Percentiles rank a stretch among this genome's conserved stretches.
These are phyloP conservation scores for Phalaenopsis equestris DNA, from an alignment of 106 monocot species.

Conservation along the genomic window DNA sequence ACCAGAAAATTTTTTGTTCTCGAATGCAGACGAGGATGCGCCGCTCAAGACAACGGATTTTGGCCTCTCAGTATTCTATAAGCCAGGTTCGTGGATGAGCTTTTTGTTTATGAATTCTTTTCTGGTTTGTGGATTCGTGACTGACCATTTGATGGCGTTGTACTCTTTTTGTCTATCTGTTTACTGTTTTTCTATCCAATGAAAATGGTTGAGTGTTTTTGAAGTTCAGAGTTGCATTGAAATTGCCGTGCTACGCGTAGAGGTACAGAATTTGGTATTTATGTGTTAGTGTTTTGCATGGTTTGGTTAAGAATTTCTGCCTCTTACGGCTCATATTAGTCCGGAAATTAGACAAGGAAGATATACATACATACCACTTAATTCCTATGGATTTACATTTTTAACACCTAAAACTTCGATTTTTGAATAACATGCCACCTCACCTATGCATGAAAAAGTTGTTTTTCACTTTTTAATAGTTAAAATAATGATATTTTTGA, in stretches of 20 bases:
- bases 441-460: no score
- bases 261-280: not conserved
- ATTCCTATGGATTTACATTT: no score
- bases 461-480: no score
- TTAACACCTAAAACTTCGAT: no score
- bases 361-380: no score
- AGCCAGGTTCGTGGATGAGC: conserved; percentile 37
- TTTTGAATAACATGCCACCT: no score
- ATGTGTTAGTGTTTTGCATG: not conserved
- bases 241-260: not conserved
- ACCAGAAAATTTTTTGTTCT: conserved; percentile 80
- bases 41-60: conserved; percentile 80
- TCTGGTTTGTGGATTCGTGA: not conserved
- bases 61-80: conserved; percentile 78
- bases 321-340: not conserved
- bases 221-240: not conserved
- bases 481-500: no score
- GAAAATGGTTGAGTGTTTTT: not conserved
- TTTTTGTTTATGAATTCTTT: conserved; percentile 1
- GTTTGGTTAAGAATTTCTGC: not conserved
- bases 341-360: not conserved
- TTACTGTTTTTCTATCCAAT: not conserved
- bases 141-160: not conserved
- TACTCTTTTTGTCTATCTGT: not conserved
- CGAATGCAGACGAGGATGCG: conserved; percentile 55